Base-by-base conservation (phyloP, 441 rosid genomes). In the Francoa sonchifolia region DNA sequence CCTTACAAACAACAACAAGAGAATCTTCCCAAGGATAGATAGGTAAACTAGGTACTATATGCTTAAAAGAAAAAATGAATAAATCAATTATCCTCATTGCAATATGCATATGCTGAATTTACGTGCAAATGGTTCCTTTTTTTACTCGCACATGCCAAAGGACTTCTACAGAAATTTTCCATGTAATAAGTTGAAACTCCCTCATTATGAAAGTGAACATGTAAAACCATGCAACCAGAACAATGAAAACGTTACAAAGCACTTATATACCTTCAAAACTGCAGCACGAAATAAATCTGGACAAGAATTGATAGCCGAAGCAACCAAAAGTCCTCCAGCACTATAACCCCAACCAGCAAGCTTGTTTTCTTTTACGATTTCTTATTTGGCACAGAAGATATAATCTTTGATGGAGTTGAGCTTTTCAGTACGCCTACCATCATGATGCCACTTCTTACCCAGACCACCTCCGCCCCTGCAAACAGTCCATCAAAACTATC, bases 281-380 rank as follows among this genome's bases (percentile, higher is more conserved):
- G 72, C 97, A 45, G 97, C 95, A 54, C 77, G 66, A 48, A 89
- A 72, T 47, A 79, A 66, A 60, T 71, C 68, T 10, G 87, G 98
- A 50, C 66, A 70, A 39, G 42, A 41, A 55, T 80, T 90, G 50
- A 80, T 80, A 58, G 94, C 96, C 38, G 96, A 68, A 68, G 98
- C 98, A 72, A 90, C 84, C 47, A 79, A 56, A 46, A 86, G 90
- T 37, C 93, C 98, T 39, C 95, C 96, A n/a, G 80, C 96, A 46
- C 96, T 89, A 55, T 79, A 77, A 45, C 98, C 98, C 82, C 80
- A 85, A 45, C 84, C 94, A 14, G 87, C 87, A 57, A 89, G 93
- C 66, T 77, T 79, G 54, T 68, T 67, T 33, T 71, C 78, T 42
- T 68, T 65, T 54, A 85, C 94, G 43, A 89, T 65, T 54, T 65